Percentiles rank a stretch among this genome's conserved stretches.
These are phyloP conservation scores for Candida quercuum DNA, from an alignment of 805 yeast species.

Conservation along the genomic window DNA sequence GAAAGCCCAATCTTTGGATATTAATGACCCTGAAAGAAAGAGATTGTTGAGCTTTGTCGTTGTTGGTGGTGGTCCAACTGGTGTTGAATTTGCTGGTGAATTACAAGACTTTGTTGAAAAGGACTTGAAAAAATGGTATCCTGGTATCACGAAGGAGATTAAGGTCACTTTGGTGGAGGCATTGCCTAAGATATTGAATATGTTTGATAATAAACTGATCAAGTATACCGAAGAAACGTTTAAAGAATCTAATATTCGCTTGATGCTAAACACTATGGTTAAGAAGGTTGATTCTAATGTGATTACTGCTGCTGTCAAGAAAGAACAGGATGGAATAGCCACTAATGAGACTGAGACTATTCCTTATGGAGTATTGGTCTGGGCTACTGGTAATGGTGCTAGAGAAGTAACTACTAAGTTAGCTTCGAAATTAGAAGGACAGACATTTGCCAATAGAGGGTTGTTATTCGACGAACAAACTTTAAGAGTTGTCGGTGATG, in stretches of 20 bases:
- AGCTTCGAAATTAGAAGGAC: constrained; percentile 64
- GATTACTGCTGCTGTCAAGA: constrained; percentile 67
- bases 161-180: constrained; percentile 87
- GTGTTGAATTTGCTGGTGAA: constrained; percentile 97
- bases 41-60: constrained; percentile 84
- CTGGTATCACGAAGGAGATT: constrained; percentile 76
- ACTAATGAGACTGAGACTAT: constrained; percentile 50
- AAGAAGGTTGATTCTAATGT: constrained; percentile 70
- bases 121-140: constrained; percentile 86
- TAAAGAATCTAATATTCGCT: constrained; percentile 59
- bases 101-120: constrained; percentile 90
- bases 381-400: constrained; percentile 98
- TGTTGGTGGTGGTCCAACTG: constrained; percentile 99
- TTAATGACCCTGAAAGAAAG: constrained; percentile 69
- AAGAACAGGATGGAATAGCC: constrained; percentile 59
- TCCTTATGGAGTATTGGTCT: constrained; percentile 89
- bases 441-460: constrained; percentile 86
- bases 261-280: constrained; percentile 83
- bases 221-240: constrained; percentile 79
- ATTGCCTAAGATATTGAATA: constrained; percentile 76
- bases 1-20: constrained; percentile 77
- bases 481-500: constrained; percentile 76
- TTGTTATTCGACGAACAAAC: constrained; percentile 72
- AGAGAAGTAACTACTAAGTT: constrained; percentile 68
- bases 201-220: constrained; percentile 63